Conservation (phyloP, 2,329 filamentous ascomycete genomes). For the Daldinia sp. region DNA sequence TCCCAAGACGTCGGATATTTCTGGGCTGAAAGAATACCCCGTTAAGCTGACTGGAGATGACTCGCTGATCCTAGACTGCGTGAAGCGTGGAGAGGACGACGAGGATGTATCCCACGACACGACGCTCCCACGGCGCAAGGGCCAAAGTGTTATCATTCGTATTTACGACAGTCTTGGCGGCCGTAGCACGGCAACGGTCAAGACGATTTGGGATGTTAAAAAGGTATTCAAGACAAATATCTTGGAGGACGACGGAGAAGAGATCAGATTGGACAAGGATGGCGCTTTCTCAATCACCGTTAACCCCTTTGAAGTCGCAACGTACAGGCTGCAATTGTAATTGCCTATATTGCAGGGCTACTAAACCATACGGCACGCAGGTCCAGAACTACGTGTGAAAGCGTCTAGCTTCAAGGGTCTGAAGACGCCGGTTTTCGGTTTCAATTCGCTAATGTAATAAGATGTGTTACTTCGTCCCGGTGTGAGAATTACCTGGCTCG, state of each 20-base stretch:
- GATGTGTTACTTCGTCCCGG: background rate
- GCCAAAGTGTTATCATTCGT: constrained; percentile 81
- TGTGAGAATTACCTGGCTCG: too few species aligned
- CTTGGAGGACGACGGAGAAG: constrained; percentile 84
- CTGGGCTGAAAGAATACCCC: constrained; percentile 49
- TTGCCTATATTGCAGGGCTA: background rate
- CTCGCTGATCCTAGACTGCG: constrained; percentile 81
- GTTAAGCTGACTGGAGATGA: constrained; percentile 72
- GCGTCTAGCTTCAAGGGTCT: background rate
- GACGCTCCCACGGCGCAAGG: constrained; percentile 70
- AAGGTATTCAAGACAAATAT: constrained; percentile 85
- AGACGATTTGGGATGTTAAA: constrained; percentile 74
- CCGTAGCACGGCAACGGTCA: constrained; percentile 74
- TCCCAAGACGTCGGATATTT: constrained; percentile 45
- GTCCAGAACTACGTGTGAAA: too few species aligned
- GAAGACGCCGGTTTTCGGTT: background rate
- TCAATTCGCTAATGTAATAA: background rate
- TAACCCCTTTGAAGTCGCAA: constrained; percentile 85
- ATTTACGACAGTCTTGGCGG: constrained; percentile 92
- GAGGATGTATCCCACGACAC: constrained; percentile 72
- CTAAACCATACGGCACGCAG: too few species aligned
- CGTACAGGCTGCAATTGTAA: constrained; percentile 71
- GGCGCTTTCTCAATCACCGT: constrained; percentile 69
- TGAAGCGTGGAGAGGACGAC: constrained; percentile 94
- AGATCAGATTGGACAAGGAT: constrained; percentile 59